Conservation (phyloP, 2,329 filamentous ascomycete genomes). For the Hypoxylon rubiginosum region DNA sequence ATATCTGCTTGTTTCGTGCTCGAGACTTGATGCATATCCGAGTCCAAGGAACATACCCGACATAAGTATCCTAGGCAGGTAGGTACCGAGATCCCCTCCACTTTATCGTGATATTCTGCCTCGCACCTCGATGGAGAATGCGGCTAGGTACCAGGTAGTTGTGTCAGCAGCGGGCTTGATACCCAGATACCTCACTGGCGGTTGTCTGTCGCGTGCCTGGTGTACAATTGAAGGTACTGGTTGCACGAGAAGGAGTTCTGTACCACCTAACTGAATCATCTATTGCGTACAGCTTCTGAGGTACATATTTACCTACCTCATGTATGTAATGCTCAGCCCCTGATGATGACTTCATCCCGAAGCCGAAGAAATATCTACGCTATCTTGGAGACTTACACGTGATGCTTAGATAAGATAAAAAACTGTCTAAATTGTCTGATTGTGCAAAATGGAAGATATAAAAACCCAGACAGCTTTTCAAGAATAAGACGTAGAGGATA, state of each 20-base stretch:
- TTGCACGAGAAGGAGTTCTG: constrained; percentile 15
- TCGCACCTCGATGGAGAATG: constrained; percentile 14
- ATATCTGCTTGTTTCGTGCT: background rate
- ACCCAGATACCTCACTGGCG: constrained; percentile 6
- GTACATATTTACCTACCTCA: background rate
- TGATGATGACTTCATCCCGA: constrained; percentile 37
- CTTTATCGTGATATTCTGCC: constrained; percentile 1
- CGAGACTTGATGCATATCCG: background rate
- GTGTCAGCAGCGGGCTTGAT: background rate
- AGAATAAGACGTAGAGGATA: background rate
- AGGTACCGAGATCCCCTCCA: background rate
- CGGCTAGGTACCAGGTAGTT: constrained; percentile 3
- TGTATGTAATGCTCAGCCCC: constrained; percentile 17
- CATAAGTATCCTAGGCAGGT: background rate
- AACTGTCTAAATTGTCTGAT: background rate
- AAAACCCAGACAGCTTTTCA: background rate
- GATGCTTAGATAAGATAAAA: constrained; percentile 23
- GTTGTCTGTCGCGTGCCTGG: constrained; percentile 7
- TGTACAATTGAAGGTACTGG: constrained; percentile 4
- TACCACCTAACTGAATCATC: constrained; percentile 21
- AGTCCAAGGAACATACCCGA: background rate
- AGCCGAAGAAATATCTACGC: background rate
- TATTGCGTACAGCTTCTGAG: constrained; percentile 3
- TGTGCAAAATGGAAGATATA: no score
- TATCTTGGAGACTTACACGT: constrained; percentile 13